Evolutionary conservation across 2,329 filamentous ascomycete genomes (phyloP).

Genomic region (Coniochaeta sp.): DNA sequence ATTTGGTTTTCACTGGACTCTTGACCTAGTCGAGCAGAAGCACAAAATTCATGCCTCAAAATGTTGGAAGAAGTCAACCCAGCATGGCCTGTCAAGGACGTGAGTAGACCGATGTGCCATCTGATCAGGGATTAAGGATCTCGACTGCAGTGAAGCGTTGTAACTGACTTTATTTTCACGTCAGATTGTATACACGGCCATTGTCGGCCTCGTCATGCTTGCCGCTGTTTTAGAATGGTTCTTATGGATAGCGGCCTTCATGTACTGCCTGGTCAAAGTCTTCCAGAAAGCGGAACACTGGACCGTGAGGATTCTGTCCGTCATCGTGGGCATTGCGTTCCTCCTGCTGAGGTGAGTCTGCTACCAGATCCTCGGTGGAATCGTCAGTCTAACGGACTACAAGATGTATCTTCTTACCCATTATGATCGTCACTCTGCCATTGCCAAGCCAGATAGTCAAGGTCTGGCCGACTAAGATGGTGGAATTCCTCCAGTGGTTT

Average conservation of each 20-base stretch:
- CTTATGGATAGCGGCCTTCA: conserved; percentile 86
- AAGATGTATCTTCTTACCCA: conserved; percentile 78
- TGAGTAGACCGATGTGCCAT: conserved; percentile 17
- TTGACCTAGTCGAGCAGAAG: not conserved
- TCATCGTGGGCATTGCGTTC: conserved; percentile 68
- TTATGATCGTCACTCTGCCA: conserved; percentile 90
- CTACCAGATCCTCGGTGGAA: not conserved
- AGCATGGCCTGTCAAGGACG: conserved; percentile 45
- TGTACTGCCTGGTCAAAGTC: conserved; percentile 85
- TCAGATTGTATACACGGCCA: conserved; percentile 77
- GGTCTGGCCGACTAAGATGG: conserved; percentile 64
- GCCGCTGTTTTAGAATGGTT: conserved; percentile 89
- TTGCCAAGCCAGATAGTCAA: conserved; percentile 64
- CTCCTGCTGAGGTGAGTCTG: conserved; percentile 59
- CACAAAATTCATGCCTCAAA: not conserved
- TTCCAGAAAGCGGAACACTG: conserved; percentile 85
- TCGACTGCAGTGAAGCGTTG: not conserved
- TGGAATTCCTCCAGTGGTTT: conserved; percentile 79
- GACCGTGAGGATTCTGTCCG: conserved; percentile 71
- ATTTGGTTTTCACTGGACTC: not conserved
- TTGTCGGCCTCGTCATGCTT: conserved; percentile 75
- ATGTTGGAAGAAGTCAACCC: conserved; percentile 34
- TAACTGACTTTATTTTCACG: not conserved
- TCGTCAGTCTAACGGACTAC: conserved; percentile 8
- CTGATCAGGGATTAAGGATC: too few species aligned